These are phyloP conservation scores for Anacardium occidentale DNA, from an alignment of 345 rosid genomes.

Conservation along the genomic window DNA sequence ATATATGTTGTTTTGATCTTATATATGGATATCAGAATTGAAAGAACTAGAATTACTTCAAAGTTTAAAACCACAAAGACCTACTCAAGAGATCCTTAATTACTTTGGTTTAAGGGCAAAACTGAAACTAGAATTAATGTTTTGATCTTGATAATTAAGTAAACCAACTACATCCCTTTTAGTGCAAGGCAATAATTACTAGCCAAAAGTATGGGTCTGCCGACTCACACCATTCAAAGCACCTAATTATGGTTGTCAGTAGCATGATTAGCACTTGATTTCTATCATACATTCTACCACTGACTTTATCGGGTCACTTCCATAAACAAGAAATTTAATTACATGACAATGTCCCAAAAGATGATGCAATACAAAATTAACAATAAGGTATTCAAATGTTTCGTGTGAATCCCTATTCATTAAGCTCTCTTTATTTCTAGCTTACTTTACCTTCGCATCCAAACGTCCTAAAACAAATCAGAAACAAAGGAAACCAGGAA, in stretches of 20 bases:
- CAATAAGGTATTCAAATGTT: too few relatives aligned
- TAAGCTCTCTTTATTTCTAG: too few relatives aligned
- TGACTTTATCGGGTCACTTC: not conserved
- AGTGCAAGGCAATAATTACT: not conserved
- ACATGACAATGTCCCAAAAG: not conserved
- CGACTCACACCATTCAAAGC: slow-evolving; percentile 3
- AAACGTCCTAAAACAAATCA: too few relatives aligned
- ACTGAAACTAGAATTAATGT: not conserved
- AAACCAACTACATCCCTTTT: not conserved
- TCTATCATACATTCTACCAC: not conserved
- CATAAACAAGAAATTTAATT: not conserved
- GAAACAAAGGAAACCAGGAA: too few relatives aligned
- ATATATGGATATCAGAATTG: too few relatives aligned
- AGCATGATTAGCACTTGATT: not conserved
- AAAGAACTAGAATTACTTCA: not conserved
- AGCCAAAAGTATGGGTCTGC: not conserved
- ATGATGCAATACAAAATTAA: not conserved
- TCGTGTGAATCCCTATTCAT: too few relatives aligned
- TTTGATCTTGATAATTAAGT: not conserved
- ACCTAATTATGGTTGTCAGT: not conserved
- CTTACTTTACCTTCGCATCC: too few relatives aligned
- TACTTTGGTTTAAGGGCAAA: not conserved
- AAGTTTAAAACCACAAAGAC: not conserved
- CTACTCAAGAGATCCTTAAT: not conserved
- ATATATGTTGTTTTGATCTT: too few relatives aligned